Evolutionary conservation across 495 filamentous ascomycete species (phyloP), one percentile per base, ranked within the genome.

Genomic region (Penicillium salamii): DNA sequence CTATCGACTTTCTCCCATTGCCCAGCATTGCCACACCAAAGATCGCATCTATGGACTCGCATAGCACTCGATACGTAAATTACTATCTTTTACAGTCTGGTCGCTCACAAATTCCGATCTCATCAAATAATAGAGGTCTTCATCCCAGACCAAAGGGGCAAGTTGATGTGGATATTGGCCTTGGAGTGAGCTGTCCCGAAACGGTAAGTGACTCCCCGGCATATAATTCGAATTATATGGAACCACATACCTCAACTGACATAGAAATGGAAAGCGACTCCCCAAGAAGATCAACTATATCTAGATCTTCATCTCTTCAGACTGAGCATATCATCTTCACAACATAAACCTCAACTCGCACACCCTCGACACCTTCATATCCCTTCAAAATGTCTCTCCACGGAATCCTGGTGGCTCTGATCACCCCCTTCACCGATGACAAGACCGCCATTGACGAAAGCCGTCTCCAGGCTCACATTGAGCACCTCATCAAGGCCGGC

Each of bases 351-450:
- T 4, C 18, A 35, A 14, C 14, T 36, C 8, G 13, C n/a, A 2
- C 31, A 26, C 7, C 6, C 21, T 18, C 2, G 15, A 28, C 14
- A 31, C 19, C 20, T 32, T 17, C 31, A 21, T 15, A 38, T 3
- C 20, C 18, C 9, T 15, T 45, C 46, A 60, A 58, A 28, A 60
- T 65, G 55, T 23, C 52, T 12, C 58, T 68, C 52, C 37, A 37
- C 33, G 67, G 67, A 13, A 65, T 70, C 47, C 59, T 70, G 48
- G 67, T 70, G 21, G 67, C 67, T 35, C 50, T 70, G 17, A 68
- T 70, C 57, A 70, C 67, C 46, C 65, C 65, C 29, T 70, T 68
- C 61, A 68, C 59, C 6, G 65, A 68, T 39, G 61, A 70, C 46
- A 42, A 50, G 21, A 58, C 55, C 17, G 37, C 55, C 18, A 71